Evolutionary conservation across 192 early-diverging fungal species (phyloP).

Genomic region (Lobosporangium transversale): DNA sequence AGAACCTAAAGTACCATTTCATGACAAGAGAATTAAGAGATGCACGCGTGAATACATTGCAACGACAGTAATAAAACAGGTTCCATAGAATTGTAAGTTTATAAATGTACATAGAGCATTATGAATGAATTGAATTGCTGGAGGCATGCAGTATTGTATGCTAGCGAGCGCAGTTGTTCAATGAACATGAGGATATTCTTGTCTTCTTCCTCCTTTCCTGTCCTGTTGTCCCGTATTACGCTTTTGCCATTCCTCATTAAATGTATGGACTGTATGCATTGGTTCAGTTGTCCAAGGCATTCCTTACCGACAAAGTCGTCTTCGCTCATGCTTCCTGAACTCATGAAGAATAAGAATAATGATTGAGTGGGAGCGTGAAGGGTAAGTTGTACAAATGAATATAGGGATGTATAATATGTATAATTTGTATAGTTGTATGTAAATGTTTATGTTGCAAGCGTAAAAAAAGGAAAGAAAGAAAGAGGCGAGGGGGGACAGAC

Average conservation of each 20-base stretch:
- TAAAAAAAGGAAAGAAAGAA: constrained; percentile 8
- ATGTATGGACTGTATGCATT: no score
- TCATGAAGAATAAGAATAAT: constrained; percentile 13
- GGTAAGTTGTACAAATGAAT: not conserved
- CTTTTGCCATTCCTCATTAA: no score
- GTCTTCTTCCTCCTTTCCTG: no score
- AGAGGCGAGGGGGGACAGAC: not conserved
- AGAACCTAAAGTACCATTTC: constrained; percentile 14
- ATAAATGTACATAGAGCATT: no score
- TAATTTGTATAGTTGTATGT: not conserved
- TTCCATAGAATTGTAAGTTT: no score
- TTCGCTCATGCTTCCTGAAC: constrained; percentile 44
- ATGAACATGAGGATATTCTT: no score
- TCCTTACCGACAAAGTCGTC: constrained; percentile 48
- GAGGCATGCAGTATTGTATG: not conserved
- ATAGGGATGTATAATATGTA: not conserved
- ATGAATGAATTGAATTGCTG: no score
- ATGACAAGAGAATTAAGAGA: not conserved
- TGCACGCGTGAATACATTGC: not conserved
- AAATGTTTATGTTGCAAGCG: not conserved
- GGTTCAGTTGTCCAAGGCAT: no score
- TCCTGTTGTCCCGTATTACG: no score
- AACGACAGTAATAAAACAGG: no score
- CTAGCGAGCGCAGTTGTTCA: no score
- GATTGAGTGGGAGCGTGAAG: not conserved